phyloP scores from a whole-genome alignment of 169 alveolate species.

The Plasmodium cynomolgi region DNA sequence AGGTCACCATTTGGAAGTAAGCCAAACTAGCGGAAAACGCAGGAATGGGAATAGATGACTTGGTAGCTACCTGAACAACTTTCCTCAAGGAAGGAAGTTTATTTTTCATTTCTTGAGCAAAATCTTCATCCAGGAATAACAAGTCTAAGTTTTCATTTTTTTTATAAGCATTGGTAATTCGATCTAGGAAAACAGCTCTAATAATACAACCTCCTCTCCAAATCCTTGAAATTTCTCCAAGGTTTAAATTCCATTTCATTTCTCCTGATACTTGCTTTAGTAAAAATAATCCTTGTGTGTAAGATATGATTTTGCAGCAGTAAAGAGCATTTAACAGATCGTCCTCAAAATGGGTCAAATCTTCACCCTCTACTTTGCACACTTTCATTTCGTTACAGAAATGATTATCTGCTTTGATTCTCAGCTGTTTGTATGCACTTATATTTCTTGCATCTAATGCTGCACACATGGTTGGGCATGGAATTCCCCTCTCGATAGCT shows the following conservation, averaged over 20 bases:
- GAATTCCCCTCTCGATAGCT: slow-evolving; percentile 86
- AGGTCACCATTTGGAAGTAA: slow-evolving; percentile 80
- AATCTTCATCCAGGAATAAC: slow-evolving; percentile 69
- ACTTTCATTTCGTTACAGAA: slow-evolving; percentile 19
- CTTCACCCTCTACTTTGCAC: slow-evolving; percentile 1
- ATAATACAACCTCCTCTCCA: slow-evolving; percentile 91
- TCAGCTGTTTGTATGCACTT: slow-evolving; percentile 66
- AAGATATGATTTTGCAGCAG: slow-evolving; percentile 82
- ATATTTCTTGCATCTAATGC: slow-evolving; percentile 87
- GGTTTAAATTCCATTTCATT: slow-evolving; percentile 82
- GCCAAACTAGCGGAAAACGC: slow-evolving; percentile 82
- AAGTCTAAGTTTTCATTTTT: slow-evolving; percentile 47
- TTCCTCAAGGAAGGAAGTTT: slow-evolving; percentile 80
- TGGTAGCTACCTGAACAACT: slow-evolving; percentile 77
- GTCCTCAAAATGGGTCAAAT: slow-evolving; percentile 44
- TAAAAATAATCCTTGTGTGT: slow-evolving; percentile 87
- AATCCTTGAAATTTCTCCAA: slow-evolving; percentile 81
- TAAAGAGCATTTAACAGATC: slow-evolving; percentile 79
- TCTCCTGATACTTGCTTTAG: slow-evolving; percentile 81
- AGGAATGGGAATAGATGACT: slow-evolving; percentile 80
- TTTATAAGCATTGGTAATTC: slow-evolving; percentile 77
- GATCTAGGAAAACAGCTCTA: slow-evolving; percentile 83
- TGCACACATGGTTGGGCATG: slow-evolving; percentile 88
- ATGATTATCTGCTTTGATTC: slow-evolving; percentile 34
- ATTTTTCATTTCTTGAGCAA: slow-evolving; percentile 67